phyloP scores from a whole-genome alignment of 2,329 filamentous ascomycete genomes.

The Talaromyces sp. region DNA sequence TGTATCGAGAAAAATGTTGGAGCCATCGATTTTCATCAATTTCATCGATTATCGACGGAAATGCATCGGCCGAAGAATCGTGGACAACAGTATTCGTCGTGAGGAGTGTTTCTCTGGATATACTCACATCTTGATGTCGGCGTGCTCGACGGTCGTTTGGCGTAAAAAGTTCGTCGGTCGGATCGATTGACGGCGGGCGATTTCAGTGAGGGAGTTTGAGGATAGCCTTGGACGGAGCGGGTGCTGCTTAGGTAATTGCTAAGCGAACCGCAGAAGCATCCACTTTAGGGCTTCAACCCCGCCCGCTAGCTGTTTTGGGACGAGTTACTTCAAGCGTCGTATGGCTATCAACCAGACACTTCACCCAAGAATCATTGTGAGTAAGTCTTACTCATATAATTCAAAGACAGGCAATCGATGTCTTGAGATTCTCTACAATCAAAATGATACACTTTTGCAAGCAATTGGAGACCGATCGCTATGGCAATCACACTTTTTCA shows the following conservation, averaged over 20 bases:
- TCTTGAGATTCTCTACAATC: background rate
- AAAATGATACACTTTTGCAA: background rate
- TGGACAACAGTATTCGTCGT: constrained; percentile 22
- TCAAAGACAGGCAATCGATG: background rate
- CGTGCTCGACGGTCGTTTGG: constrained; percentile 47
- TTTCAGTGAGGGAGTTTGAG: constrained; percentile 43
- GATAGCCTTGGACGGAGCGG: constrained; percentile 23
- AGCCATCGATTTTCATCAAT: background rate
- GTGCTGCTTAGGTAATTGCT: constrained; percentile 44
- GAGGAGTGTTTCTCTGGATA: constrained; percentile 25
- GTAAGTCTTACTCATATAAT: background rate
- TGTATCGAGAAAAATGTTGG: constrained; percentile 5
- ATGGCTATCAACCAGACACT: background rate
- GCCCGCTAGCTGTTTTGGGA: constrained; percentile 25
- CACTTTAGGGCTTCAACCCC: constrained; percentile 41
- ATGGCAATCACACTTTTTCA: background rate
- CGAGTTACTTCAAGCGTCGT: background rate
- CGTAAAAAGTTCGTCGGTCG: constrained; percentile 44
- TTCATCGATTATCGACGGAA: constrained; percentile 21
- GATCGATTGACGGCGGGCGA: constrained; percentile 39
- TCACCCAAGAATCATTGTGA: background rate
- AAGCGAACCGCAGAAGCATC: constrained; percentile 33
- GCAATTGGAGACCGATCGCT: background rate
- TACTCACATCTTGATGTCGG: constrained; percentile 49
- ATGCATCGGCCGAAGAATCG: constrained; percentile 25